Evolutionary conservation across 164 flowering plant species (phyloP), one percentile per base, ranked within the genome.

Genomic region (Chimonanthus salicifolius): DNA sequence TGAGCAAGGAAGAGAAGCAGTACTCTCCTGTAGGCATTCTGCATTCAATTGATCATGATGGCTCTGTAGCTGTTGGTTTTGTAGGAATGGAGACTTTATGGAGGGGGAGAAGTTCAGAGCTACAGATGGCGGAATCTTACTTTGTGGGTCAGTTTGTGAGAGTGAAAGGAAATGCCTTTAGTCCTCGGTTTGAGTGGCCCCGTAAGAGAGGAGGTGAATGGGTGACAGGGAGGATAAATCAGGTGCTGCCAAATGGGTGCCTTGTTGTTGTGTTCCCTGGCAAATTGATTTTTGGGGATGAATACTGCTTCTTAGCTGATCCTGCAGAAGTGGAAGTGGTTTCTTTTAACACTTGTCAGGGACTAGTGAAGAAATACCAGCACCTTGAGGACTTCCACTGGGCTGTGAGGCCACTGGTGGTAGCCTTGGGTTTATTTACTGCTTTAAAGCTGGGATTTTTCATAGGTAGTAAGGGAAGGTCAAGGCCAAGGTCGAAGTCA

Each of bases 341-440:
- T 46, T 82, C 86, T 33, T 94, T 94, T 73, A 50, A 66, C 47
- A 85, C 81, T 11, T 88, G 87, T 74, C 82, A 76, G 16, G 88
- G 89, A 44, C 45, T 88, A 64, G 88, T 86, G 50, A 87, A 87
- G 76, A 94, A 92, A 75, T 94, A 91, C 78, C 91, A 90, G 75
- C 99, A 91, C 80, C 85, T 94, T 47, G 99, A 92, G 86, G 97
- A 92, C 82, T 88, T 88, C 68, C 99, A 94, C 80, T 92, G 99
- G 99, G 87, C 89, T 13, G 88, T 94, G 47, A 88, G 99, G 73
- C 99, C 99, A 3, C 79, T 92, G 64, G 64, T 92, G 18, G 83
- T 91, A 62, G 89, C 94, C 3, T 62, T 91, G 70, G 93, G 99
- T 48, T 74, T 94, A 5, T 85, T 94, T 62, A 86, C 97, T 44